Percentiles rank a stretch among this genome's conserved stretches.
phyloP scores from a whole-genome alignment of 805 yeast species.

The Debaryomyces hansenii region DNA sequence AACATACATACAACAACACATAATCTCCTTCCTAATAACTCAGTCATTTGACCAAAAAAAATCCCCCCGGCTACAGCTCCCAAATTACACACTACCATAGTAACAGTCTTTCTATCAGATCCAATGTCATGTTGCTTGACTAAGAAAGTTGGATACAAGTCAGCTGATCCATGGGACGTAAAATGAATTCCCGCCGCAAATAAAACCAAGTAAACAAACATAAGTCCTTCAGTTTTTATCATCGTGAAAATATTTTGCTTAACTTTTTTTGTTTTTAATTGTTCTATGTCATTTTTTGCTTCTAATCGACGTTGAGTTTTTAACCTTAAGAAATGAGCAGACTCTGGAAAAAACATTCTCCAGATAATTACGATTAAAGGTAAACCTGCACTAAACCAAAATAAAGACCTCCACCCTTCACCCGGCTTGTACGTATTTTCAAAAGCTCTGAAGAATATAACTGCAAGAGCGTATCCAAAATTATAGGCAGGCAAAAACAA shows the following conservation, averaged over 20 bases:
- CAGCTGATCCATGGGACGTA: constrained; percentile 44
- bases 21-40: constrained; percentile 36
- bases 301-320: constrained; percentile 7
- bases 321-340: constrained; percentile 49
- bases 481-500: constrained; percentile 81
- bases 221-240: constrained; percentile 55
- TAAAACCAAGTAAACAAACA: constrained; percentile 55
- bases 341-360: constrained; percentile 37
- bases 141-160: constrained; percentile 39
- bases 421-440: constrained; percentile 48
- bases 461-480: constrained; percentile 64
- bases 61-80: constrained; percentile 43
- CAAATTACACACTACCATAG: constrained; percentile 37
- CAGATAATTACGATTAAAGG: constrained; percentile 37
- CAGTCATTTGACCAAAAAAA: constrained; percentile 44
- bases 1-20: constrained; percentile 30
- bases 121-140: constrained; percentile 32
- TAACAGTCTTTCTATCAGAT: constrained; percentile 33
- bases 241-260: constrained; percentile 5
- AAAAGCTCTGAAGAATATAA: constrained; percentile 63
- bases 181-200: constrained; percentile 43
- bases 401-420: constrained; percentile 62
- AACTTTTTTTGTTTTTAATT: constrained; percentile 19
- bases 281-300: constrained; percentile 3
- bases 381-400: constrained; percentile 68